Evolutionary conservation across 1,284 basidiomycete species (phyloP), one percentile per base, ranked within the genome.

Genomic region (Dichomitus squalens): DNA sequence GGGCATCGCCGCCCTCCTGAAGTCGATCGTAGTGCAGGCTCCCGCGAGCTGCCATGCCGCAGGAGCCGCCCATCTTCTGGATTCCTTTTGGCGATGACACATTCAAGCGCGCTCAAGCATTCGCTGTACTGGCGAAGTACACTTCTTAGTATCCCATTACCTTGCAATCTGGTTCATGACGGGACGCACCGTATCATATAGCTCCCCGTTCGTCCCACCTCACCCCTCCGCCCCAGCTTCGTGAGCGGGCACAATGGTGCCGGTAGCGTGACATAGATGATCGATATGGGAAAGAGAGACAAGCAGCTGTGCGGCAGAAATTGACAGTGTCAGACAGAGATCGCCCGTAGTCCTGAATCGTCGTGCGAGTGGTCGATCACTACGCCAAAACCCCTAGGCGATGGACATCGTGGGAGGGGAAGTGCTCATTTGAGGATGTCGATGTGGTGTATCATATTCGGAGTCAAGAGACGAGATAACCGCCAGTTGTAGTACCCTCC

Each of bases 1-100:
- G 16, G 65, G 71, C 51, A 31, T 33, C 2, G 34, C 29, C 3
- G 35, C 33, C 18, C 50, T n/a, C 21, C 40, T 29, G n/a, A 52
- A 52, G 8, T 40, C 40, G 12, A 29, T 35, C 14, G 20, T 33
- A 14, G 21, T 31, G 12, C 35, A 43, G 20, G 29, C 50, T 12
- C 33, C 38, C 18, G 18, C 50, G n/a, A 52, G 50, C 50, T 40
- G 44, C 14, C 33, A 20, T 11, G 50, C 39, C 21, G 40, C 50
- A 3, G 20, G 40, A 33, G 35, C 50, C 2, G 4, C 14, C 50
- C 50, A 52, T 7, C 14, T 2, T 1, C 50, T 40, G 14, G 9
- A 33, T 8, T 40, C 50, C 31, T 35, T 43, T 38, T 16, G 16
- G 25, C 23, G n/a, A 38, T 14, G 25, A 49, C 33, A n/a, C 25